Evolutionary conservation across 805 yeast genomes (phyloP).

Genomic region (Candida multigemmis): DNA sequence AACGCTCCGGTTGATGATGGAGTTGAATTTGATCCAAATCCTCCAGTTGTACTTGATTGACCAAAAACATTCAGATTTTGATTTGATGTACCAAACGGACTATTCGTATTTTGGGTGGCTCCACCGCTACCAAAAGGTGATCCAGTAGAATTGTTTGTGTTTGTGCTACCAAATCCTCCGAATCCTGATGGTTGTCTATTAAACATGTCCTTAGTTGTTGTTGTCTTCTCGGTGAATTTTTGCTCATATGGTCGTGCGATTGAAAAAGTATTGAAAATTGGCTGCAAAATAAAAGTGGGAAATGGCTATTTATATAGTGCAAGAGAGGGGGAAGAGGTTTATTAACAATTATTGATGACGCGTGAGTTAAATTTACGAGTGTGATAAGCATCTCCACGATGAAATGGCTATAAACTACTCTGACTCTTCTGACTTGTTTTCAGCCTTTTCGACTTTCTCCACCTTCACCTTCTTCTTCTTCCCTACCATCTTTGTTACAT

Average conservation of each 20-base stretch:
- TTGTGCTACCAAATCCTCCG: conserved; percentile 35
- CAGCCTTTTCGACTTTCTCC: neutral
- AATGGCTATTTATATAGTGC: too few relatives aligned
- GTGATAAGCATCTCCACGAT: too few relatives aligned
- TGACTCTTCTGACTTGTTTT: too few relatives aligned
- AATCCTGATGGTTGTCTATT: conserved; percentile 42
- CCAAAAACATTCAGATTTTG: conserved; percentile 3
- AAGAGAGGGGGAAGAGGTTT: too few relatives aligned
- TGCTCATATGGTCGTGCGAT: neutral
- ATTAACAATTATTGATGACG: conserved; percentile 1
- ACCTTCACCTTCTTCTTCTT: conserved; percentile 9
- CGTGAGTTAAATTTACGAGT: too few relatives aligned
- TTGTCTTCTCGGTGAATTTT: neutral
- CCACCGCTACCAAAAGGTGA: conserved; percentile 19
- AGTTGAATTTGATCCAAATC: conserved; percentile 6
- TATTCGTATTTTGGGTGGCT: too few relatives aligned
- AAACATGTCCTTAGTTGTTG: conserved; percentile 33
- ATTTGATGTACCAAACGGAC: conserved; percentile 12
- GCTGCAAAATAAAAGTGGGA: too few relatives aligned
- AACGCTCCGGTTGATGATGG: conserved; percentile 9
- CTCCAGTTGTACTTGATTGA: conserved; percentile 2
- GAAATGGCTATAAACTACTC: too few relatives aligned
- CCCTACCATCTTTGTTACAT: conserved; percentile 9
- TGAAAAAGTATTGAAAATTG: too few relatives aligned
- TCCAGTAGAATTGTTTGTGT: conserved; percentile 11